Base-by-base conservation (phyloP, 129 eudicot genomes). In the Oenanthe sinensis region DNA sequence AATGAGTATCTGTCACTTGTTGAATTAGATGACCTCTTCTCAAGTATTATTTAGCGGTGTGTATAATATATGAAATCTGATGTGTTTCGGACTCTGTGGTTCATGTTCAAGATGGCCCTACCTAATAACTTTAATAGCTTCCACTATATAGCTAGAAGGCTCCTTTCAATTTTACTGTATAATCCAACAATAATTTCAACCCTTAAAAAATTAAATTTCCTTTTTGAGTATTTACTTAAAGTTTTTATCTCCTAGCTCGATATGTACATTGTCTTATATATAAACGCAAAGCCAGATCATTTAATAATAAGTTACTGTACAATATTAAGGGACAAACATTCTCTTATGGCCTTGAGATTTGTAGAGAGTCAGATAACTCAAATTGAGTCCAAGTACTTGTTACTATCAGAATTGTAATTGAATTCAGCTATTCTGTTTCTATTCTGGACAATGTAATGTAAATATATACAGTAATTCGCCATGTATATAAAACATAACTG, bases 91-190 rank as follows among this genome's bases (percentile, higher is more conserved):
- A 63, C 45, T 82, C 79, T 52, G 90, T 89, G 96, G 96, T 37
- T 91, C 39, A 17, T 54, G 75, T 83, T 84, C 15, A 79, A 77
- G 49, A 43, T 36, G 82, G 69, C 79, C 90, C 93, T 80, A 91
- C 93, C 85, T 78, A 24, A 22, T 1, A 14, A 13, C 22, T 67
- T 26, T 67, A 30, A 28, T 36, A 26, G 72, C 30, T 67, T 28
- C 19, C 40, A 12, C 72, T 30, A 1, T n/a, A 22, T 16, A 14
- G n/a, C n/a, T 37, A 67, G 43, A 13, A 13, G 20, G 73, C 44
- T 37, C 17, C 44, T 33, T 33, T 28, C 17, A 12, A 33, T 33
- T 33, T 17, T 17, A 68, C 68, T 60, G 68, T 60, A 60, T 60
- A 60, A 60, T 60, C 20, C 0, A 19, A 49, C 55, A 49, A 49